These are phyloP conservation scores for Euphrasia arctica DNA, from an alignment of 305 asterid species.

Conservation along the genomic window DNA sequence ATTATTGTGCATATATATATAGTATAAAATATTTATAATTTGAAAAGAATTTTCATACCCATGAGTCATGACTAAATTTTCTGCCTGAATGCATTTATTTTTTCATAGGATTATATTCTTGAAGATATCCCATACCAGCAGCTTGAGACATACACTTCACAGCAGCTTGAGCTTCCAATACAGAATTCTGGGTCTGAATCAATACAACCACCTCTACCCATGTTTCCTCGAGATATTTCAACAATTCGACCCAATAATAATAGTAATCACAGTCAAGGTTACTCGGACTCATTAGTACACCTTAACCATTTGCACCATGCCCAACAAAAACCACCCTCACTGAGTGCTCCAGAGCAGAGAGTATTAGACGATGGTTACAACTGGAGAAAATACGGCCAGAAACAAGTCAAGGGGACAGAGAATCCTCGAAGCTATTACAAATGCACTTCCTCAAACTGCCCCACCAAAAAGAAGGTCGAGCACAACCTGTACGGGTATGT, in stretches of 20 bases:
- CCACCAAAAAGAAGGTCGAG: slow-evolving; percentile 54
- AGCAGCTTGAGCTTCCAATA: neutral
- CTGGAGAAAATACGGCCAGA: slow-evolving; percentile 60
- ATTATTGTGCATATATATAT: no score
- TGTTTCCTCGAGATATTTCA: neutral
- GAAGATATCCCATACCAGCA: neutral
- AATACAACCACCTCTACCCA: neutral
- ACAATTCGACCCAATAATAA: neutral
- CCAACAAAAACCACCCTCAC: slow-evolving; percentile 28
- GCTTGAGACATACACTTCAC: neutral
- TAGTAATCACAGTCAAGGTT: neutral
- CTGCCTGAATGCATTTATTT: neutral
- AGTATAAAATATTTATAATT: no score
- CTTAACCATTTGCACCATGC: neutral
- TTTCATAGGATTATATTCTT: neutral
- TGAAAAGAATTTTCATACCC: no score
- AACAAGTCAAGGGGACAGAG: slow-evolving; percentile 54
- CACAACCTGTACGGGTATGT: slow-evolving; percentile 41
- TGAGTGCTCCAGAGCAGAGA: slow-evolving; percentile 51
- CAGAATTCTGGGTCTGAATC: neutral
- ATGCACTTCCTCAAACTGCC: slow-evolving; percentile 49
- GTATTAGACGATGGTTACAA: slow-evolving; percentile 55
- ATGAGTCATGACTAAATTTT: no score
- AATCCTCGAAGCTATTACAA: slow-evolving; percentile 63
- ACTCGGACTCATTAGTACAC: neutral